Evolutionary conservation across 108 stramenopile species (phyloP), one percentile per base, ranked within the genome.

Genomic region (Pseudonitzschia delicatissima): DNA sequence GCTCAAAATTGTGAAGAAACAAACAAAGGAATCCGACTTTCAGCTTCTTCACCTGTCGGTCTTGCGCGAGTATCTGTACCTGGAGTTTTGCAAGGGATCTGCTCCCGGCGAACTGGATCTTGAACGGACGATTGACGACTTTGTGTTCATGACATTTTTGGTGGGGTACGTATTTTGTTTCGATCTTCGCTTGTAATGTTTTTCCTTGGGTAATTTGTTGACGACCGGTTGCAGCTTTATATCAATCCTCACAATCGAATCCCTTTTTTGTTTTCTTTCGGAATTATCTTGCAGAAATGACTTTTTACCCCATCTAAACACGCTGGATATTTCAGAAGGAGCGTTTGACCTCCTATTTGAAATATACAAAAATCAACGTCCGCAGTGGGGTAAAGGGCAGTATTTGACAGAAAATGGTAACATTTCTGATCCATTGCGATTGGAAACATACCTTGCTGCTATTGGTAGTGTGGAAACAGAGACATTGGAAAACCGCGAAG

Each of bases 101-200:
- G 21, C 71, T 0, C 25, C 72, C 21, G 60, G 39, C 37, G 40
- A 35, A 11, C 87, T 82, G 50, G 83, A 97, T 75, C 77, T 98
- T 23, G 97, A 98, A 68, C 78, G 96, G 25, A 81, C 91, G n/a
- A 94, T 99, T 67, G 99, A 99, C 74, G 99, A 99, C 73, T 99
- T 98, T 75, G 97, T 98, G 4, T 95, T 99, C 80, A 93, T 99
- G 87, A 98, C 97, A n/a, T 93, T 98, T 62, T 82, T 99, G 50
- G 95, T 98, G 18, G 99, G 99, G 27, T 73, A 70, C 31, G 73
- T 47, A 18, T 8, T 45, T 12, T 40, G 3, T 13, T 37, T 58
- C 50, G 7, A 31, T 15, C 6, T 8, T 34, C 53, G 27, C 32
- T 8, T 11, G 50, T 51, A 8, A 49, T 20, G n/a, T 49, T 49